These are phyloP conservation scores for grape (Vitis vinifera) DNA, from an alignment of 164 flowering plant species.

Conservation along the genomic window DNA sequence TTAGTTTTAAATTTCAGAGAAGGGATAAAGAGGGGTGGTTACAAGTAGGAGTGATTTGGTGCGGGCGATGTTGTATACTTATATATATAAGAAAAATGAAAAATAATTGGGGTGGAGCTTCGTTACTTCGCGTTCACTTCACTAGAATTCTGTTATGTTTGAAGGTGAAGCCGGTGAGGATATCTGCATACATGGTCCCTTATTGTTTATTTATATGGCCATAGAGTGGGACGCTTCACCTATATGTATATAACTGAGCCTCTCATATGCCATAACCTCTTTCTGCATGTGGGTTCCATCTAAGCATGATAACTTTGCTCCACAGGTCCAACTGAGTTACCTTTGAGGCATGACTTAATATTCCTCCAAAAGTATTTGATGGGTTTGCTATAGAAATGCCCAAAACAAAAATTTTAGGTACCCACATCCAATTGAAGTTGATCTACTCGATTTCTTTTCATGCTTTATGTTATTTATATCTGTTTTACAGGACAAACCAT, in stretches of 20 bases:
- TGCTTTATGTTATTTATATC: no score
- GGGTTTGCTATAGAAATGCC: no score
- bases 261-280: background rate
- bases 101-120: constrained; percentile 28
- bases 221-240: constrained; percentile 37
- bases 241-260: background rate
- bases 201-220: background rate
- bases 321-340: no score
- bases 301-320: no score
- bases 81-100: no score
- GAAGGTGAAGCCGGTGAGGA: constrained; percentile 27
- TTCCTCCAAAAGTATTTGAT: no score
- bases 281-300: background rate
- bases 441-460: no score
- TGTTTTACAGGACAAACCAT: no score
- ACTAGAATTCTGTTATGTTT: constrained; percentile 52
- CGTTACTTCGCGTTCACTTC: constrained; percentile 96
- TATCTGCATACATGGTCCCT: constrained; percentile 3
- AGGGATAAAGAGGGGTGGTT: constrained; percentile 8
- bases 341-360: no score
- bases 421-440: no score
- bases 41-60: background rate
- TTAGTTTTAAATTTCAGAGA: background rate
- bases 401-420: no score
- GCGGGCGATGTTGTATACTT: background rate